phyloP scores from a whole-genome alignment of 768 basidiomycete species.

The Clitopilus hobsonii region DNA sequence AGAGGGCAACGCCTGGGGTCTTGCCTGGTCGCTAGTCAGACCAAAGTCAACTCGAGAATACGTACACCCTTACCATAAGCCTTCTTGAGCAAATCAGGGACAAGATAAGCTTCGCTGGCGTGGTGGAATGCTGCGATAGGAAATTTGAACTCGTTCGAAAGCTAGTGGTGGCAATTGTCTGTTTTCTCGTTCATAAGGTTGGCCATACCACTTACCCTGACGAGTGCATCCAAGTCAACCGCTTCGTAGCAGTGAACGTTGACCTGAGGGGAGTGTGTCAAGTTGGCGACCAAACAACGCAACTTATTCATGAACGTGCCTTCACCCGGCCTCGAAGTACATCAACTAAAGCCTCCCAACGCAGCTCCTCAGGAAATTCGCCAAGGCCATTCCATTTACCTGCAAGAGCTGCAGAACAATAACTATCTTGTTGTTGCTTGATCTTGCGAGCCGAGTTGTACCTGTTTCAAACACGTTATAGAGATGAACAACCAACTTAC shows the following conservation, averaged over 20 bases:
- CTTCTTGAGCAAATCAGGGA: conserved; percentile 70
- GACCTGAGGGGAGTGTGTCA: conserved; percentile 36
- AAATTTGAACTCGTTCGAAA: conserved; percentile 84
- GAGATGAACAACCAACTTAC: background rate
- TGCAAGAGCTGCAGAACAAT: conserved; percentile 45
- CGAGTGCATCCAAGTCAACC: conserved; percentile 69
- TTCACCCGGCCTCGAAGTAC: conserved; percentile 76
- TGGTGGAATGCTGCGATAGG: conserved; percentile 74
- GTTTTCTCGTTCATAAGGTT: background rate
- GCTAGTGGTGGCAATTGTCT: conserved; percentile 26
- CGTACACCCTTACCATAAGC: conserved; percentile 47
- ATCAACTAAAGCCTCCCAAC: conserved; percentile 79
- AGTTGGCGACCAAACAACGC: background rate
- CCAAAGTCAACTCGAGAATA: background rate
- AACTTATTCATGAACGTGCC: conserved; percentile 25
- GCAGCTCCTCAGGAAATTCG: conserved; percentile 64
- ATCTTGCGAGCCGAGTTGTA: conserved; percentile 64
- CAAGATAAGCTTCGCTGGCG: conserved; percentile 79
- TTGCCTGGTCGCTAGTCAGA: conserved; percentile 35
- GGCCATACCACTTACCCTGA: conserved; percentile 45
- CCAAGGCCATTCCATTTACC: conserved; percentile 46
- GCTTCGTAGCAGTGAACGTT: conserved; percentile 53
- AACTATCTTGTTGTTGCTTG: conserved; percentile 64
- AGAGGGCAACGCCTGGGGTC: conserved; percentile 75
- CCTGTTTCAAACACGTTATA: conserved; percentile 31